phyloP scores from a whole-genome alignment of 345 rosid genomes.

The Boechera stricta region DNA sequence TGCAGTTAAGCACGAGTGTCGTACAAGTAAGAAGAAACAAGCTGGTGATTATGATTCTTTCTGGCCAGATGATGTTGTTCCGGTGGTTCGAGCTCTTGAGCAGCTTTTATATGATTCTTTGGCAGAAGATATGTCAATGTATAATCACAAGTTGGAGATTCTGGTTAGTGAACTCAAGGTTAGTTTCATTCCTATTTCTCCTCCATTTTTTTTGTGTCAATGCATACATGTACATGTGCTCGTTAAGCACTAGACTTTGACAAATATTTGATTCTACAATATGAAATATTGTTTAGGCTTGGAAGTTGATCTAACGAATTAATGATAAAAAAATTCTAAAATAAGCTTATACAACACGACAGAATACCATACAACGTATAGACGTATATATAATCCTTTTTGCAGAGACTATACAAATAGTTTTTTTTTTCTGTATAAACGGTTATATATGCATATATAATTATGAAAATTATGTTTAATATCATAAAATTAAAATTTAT shows the following conservation, averaged over 20 bases:
- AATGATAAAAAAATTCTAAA: no score
- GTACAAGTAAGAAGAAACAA: slow-evolving; percentile 9
- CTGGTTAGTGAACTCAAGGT: slow-evolving; percentile 73
- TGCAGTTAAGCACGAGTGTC: slow-evolving; percentile 36
- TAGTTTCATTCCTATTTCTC: slow-evolving; percentile 19
- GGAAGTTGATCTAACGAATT: no score
- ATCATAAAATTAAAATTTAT: no score
- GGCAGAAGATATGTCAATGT: slow-evolving; percentile 63
- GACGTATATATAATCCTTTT: no score
- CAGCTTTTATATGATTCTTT: slow-evolving; percentile 61
- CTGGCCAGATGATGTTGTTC: slow-evolving; percentile 51
- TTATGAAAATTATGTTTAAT: no score
- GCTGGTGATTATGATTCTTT: slow-evolving; percentile 4
- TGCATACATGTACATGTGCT: not conserved
- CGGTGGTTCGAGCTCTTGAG: slow-evolving; percentile 67
- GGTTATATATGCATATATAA: no score
- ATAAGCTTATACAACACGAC: no score
- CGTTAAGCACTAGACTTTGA: not conserved
- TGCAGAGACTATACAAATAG: no score
- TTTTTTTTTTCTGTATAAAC: no score
- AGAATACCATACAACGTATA: no score
- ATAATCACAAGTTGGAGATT: slow-evolving; percentile 69
- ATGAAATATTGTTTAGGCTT: no score
- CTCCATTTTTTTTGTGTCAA: not conserved
- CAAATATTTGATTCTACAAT: no score